Base-by-base conservation (phyloP, 2,329 filamentous ascomycete species). In the Aspergillus neoniger region DNA sequence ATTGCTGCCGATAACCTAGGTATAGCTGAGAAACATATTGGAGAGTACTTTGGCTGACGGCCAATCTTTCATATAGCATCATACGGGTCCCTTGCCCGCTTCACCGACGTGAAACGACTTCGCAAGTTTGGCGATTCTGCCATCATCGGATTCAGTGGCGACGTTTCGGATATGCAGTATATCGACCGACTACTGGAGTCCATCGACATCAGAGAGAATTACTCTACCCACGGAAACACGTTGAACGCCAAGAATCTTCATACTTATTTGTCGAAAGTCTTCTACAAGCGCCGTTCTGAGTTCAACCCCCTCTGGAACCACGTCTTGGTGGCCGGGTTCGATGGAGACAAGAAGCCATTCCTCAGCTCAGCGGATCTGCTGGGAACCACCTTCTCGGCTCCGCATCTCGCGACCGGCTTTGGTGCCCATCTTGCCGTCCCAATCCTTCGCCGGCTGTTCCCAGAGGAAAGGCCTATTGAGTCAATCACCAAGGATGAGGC, bases 81-180 rank as follows among this genome's bases (percentile, higher is more conserved):
- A 60, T 99, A 99, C 79, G 95, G 95, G 76, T 97, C 95, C 59
- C 91, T 94, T 68, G 94, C 95, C 62, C 92, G 95, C 75, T 99
- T 98, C 85, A 93, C 91, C 72, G 91, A 97, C 77, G 92, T 98
- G 76, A 96, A 97, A 82, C 93, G 95, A 74, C 89, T 99, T 68
- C 92, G 92, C 71, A 85, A 88, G 70, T 98, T 98, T 80, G 91
- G 92, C 80, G 84, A 88, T 67, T 87, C 88, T 66, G 88, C 92
- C 30, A 86, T 98, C 62, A 85, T 99, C 73, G 95, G 95, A 72
- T 96, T 98, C 81, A 92, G 92, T 77, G 95, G 95, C 77, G 95
- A 99, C 82, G 89, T 99, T 70, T 96, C 91, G 66, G 95, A 99
- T 83, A 98, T 99, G 95, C 95, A 99, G 83, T 96, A 96, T 83